Evolutionary conservation across 192 early-diverging fungal species (phyloP), one percentile per base, ranked within the genome.

Genomic region (Backusella luteola): DNA sequence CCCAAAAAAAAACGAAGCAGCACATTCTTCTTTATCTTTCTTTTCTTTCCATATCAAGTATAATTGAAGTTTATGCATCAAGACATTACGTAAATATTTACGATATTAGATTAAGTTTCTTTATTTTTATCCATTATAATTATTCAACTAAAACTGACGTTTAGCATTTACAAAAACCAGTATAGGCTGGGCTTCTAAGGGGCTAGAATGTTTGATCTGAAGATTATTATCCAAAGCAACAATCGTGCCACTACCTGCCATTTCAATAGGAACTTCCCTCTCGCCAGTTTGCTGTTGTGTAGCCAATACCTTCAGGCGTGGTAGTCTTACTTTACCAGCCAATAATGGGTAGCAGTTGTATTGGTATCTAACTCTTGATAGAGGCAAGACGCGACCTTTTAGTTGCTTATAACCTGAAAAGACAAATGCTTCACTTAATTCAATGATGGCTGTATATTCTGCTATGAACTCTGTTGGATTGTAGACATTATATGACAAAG

Each of bases 401-500:
- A 86, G 76, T 66, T 89, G 89, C 80, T 93, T 93, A 29, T 87
- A 88, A 21, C 94, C 94, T 11, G 90, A 83, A 77, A 92, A 94
- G 1, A 94, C 91, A 83, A 94, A 94, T 19, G 86, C 85, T 17
- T 95, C 94, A 11, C 88, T 83, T 0, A 89, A 76, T 73, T 94
- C 93, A 11, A 93, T 86, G 4, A 84, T 71, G 42, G 88, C 85
- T 14, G 83, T 69, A 11, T 94, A 81, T 71, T 93, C 89, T 5
- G 84, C 79, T 4, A 89, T 34, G 26, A 78, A 77, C 26, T 84
- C 32, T 12, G 90, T 86, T 0, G 87, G 79, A 66, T 95, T 95
- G 56, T 91, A 78, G 44, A 95, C 76, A 11, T 67, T 79, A 77
- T 94, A 93, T 9, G 80, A 53, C 9, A 92, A 77, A 0, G 87